phyloP scores from a whole-genome alignment of 768 basidiomycete species.

The Glaciozyma antarctica region DNA sequence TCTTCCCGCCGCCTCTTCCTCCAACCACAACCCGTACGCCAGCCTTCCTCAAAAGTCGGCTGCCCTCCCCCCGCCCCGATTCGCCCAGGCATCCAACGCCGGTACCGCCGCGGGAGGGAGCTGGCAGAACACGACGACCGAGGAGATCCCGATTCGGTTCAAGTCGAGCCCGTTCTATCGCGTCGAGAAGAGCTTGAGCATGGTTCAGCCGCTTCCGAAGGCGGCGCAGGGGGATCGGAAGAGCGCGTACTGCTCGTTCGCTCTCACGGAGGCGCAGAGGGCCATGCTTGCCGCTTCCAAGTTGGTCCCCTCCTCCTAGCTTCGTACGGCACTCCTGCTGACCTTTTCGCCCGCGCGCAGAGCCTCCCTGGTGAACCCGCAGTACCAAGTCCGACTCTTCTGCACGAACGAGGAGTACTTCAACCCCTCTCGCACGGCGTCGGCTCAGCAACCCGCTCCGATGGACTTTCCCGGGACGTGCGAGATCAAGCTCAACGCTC shows the following conservation, averaged over 20 bases:
- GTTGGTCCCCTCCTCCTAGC: slow-evolving; percentile 41
- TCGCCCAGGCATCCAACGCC: neutral
- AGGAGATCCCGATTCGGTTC: slow-evolving; percentile 30
- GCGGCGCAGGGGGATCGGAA: slow-evolving; percentile 63
- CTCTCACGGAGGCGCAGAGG: slow-evolving; percentile 57
- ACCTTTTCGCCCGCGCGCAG: neutral
- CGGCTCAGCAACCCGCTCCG: slow-evolving; percentile 50
- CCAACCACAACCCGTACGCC: neutral
- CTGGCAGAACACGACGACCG: slow-evolving; percentile 4
- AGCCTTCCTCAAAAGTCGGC: no score
- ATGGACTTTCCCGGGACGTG: slow-evolving; percentile 87
- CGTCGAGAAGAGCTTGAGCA: slow-evolving; percentile 23
- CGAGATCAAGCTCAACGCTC: slow-evolving; percentile 76
- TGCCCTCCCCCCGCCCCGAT: slow-evolving; percentile 8
- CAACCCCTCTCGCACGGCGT: slow-evolving; percentile 44
- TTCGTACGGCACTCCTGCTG: neutral
- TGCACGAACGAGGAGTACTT: slow-evolving; percentile 68
- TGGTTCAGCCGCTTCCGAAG: slow-evolving; percentile 34
- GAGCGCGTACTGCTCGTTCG: slow-evolving; percentile 53
- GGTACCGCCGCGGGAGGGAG: neutral
- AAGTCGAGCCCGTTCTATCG: slow-evolving; percentile 32
- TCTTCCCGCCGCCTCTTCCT: neutral
- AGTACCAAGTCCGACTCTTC: slow-evolving; percentile 73
- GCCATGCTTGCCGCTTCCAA: slow-evolving; percentile 51
- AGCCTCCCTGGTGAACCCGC: slow-evolving; percentile 37